Evolutionary conservation across 108 stramenopile species (phyloP).

Genomic region (Epipyxis sp.): DNA sequence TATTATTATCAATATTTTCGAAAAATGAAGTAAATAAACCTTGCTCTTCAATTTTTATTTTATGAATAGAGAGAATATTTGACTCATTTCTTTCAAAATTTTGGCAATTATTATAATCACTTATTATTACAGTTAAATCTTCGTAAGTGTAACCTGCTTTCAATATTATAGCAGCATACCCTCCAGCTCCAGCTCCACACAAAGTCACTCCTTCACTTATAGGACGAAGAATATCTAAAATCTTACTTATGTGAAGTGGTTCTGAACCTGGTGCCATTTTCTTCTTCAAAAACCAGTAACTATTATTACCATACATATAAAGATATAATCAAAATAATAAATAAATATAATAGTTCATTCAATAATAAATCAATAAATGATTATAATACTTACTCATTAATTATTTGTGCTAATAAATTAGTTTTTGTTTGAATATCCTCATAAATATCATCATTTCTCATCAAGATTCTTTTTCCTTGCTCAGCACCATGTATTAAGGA

Average conservation of each 20-base stretch:
- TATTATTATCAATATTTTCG: no score
- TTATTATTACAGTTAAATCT: no score
- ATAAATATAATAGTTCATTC: no score
- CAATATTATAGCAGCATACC: conserved; percentile 18
- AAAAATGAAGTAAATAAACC: no score
- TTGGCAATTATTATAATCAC: no score
- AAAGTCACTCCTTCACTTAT: conserved; percentile 1
- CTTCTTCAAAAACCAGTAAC: conserved; percentile 38
- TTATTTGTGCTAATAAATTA: background rate
- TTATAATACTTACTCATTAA: no score
- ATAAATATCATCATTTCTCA: background rate
- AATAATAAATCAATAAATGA: no score
- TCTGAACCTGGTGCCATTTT: conserved; percentile 29
- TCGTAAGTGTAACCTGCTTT: background rate
- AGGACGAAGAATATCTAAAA: background rate
- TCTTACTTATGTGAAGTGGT: background rate
- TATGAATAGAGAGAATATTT: no score
- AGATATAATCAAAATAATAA: conserved; percentile 2
- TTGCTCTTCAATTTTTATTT: background rate
- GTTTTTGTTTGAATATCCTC: background rate
- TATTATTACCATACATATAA: background rate
- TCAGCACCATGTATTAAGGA: no score
- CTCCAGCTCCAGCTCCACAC: conserved; percentile 40
- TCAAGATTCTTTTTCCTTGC: no score
- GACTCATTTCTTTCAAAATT: no score